These are phyloP conservation scores for Niveomyces coronatus DNA, from an alignment of 2,329 filamentous ascomycete species.

Conservation along the genomic window DNA sequence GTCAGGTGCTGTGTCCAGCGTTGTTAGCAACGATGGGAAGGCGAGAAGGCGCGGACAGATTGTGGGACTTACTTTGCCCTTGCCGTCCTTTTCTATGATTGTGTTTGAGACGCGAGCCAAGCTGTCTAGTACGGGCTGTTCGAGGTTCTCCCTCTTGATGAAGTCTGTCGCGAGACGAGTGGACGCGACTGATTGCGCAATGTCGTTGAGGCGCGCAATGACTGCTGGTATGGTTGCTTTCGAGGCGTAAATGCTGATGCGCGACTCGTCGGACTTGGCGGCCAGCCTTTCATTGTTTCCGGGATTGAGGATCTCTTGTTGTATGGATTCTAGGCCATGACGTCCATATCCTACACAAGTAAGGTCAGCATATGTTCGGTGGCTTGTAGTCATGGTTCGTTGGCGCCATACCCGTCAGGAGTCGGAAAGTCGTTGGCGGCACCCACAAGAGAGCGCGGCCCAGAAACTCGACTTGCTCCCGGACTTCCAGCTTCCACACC, in stretches of 20 bases:
- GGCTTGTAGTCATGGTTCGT: too few relatives aligned
- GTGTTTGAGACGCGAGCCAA: conserved; percentile 25
- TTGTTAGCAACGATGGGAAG: conserved; percentile 8
- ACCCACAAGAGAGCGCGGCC: conserved; percentile 7
- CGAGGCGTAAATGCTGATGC: conserved; percentile 21
- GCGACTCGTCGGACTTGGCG: conserved; percentile 12
- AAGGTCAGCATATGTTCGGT: neutral
- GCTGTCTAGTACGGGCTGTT: conserved; percentile 16
- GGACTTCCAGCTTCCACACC: conserved; percentile 7
- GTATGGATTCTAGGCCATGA: conserved; percentile 19
- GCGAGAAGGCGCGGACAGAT: neutral
- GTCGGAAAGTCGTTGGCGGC: neutral
- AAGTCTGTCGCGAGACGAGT: conserved; percentile 17
- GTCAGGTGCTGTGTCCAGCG: conserved; percentile 16
- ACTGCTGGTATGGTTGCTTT: conserved; percentile 21
- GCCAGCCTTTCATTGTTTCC: conserved; percentile 22
- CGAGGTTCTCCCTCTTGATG: conserved; percentile 14
- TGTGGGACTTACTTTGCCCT: conserved; percentile 14
- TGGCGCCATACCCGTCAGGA: conserved; percentile 1
- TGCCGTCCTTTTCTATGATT: conserved; percentile 14
- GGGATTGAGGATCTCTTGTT: conserved; percentile 21
- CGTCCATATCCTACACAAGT: conserved; percentile 12
- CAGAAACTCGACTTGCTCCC: conserved; percentile 3
- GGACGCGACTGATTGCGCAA: conserved; percentile 17
- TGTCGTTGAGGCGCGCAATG: conserved; percentile 26